phyloP scores from a whole-genome alignment of 164 flowering plant genomes.

The Tetrastigma voinierianum region DNA sequence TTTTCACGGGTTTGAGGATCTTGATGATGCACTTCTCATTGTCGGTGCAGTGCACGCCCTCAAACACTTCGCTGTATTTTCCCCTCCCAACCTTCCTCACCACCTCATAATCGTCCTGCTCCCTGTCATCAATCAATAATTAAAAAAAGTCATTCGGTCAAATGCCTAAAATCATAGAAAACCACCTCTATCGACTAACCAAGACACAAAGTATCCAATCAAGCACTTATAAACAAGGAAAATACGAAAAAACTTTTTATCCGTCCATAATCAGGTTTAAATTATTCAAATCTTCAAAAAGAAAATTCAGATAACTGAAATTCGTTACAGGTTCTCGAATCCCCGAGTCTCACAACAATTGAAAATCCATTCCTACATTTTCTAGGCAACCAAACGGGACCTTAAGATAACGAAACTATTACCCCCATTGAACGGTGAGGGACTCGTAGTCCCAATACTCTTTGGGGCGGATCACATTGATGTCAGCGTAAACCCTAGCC shows the following conservation, averaged over 20 bases:
- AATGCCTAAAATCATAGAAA: too few species aligned
- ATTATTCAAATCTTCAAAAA: too few species aligned
- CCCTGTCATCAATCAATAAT: conserved; percentile 38
- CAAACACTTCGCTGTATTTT: conserved; percentile 96
- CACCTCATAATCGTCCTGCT: conserved; percentile 95
- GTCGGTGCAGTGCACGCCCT: conserved; percentile 74
- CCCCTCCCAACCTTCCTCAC: conserved; percentile 97
- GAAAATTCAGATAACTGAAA: too few species aligned
- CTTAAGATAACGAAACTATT: background rate
- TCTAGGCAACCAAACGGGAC: background rate
- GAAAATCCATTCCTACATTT: too few species aligned
- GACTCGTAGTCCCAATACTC: conserved; percentile 97
- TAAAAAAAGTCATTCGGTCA: background rate
- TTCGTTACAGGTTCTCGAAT: too few species aligned
- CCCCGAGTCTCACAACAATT: too few species aligned
- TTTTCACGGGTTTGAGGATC: conserved; percentile 96
- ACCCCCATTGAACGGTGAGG: conserved; percentile 98
- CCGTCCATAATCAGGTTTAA: too few species aligned
- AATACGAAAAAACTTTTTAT: too few species aligned
- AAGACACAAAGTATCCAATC: background rate
- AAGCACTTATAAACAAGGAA: too few species aligned
- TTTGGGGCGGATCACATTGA: conserved; percentile 84
- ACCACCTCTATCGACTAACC: background rate
- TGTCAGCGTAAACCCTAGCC: conserved; percentile 87
- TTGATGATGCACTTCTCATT: conserved; percentile 84